Base-by-base conservation (phyloP, 2,329 filamentous ascomycete species). In the Gnomoniopsis sp. region DNA sequence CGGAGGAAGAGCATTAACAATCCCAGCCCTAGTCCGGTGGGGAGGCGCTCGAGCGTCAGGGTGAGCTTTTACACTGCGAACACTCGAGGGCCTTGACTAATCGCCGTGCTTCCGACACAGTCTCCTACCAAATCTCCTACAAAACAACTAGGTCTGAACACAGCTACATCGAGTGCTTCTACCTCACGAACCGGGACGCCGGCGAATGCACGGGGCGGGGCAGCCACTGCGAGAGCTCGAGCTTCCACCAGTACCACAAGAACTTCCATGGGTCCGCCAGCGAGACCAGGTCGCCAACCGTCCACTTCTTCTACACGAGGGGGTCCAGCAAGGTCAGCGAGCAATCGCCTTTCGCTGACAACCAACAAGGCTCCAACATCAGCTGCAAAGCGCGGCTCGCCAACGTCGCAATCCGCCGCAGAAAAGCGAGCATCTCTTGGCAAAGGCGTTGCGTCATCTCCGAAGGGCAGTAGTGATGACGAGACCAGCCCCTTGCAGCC, bases 111-210 rank as follows among this genome's bases (percentile, higher is more conserved):
- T 17, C 34, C 11, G 11, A 33, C 57, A 43, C 68, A 92, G 86
- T 91, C 88, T 59, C 89, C 90, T 2, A 87, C 84, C 0, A 93
- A 90, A 67, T 93, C 89, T 1, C 90, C 90, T 1, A 90, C 88
- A 3, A 95, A 95, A 69, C 88, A 90, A 66, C 71, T 89, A 49
- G 79, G 73, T 43, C 71, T 89, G 47, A 79, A 72, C 41, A 78
- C 85, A 1, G 74, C 75, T 3, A 70, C 75, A 7, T 83, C 86
- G 1, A 87, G 82, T 65, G 72, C 80, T 6, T 76, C 80, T 2
- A 83, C 79, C 1, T 88, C 88, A 44, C 79, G 87, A 65, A 90
- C 86, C 14, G 82, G 75, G 43, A 90, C 87, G 2, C 86, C 88
- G 1, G 82, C 86, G 44, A 85, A 82, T 65, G 72, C 78, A 54